Conservation (phyloP, 495 filamentous ascomycete species). For the Penicillium dipodomyicola region DNA sequence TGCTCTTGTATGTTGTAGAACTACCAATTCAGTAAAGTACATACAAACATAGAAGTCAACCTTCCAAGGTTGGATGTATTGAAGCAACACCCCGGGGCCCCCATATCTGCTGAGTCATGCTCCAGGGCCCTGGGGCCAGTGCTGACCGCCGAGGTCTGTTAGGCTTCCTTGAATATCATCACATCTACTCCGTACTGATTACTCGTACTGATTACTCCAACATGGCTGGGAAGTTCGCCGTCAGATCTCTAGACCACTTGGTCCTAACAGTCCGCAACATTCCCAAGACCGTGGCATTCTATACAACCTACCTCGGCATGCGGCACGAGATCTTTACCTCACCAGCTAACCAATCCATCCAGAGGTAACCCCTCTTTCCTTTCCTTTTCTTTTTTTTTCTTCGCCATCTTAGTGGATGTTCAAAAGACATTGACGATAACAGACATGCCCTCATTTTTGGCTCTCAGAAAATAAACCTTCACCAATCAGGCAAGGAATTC, state of each 20-base stretch:
- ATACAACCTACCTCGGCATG: slow-evolving; percentile 51
- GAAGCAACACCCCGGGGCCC: background rate
- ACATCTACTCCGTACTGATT: background rate
- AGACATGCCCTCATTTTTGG: slow-evolving; percentile 53
- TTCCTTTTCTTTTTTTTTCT: background rate
- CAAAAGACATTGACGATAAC: background rate
- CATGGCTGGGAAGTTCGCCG: slow-evolving; percentile 28
- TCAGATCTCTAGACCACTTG: slow-evolving; percentile 51
- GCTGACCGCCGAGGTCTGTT: background rate
- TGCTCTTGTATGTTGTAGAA: background rate
- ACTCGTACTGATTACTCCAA: too few species aligned
- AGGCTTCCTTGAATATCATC: background rate
- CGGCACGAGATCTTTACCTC: slow-evolving; percentile 44
- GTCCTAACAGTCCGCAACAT: slow-evolving; percentile 52
- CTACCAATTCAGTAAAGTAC: background rate
- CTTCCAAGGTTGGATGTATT: background rate
- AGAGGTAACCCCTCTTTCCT: slow-evolving; percentile 23
- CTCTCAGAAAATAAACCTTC: slow-evolving; percentile 55
- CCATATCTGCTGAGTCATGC: slow-evolving; percentile 4
- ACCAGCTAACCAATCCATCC: slow-evolving; percentile 27
- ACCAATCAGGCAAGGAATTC: slow-evolving; percentile 51
- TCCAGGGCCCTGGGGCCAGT: background rate
- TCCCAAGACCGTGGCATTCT: slow-evolving; percentile 45
- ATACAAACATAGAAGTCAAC: background rate
- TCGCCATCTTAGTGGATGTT: background rate